Conservation (phyloP, 345 rosid genomes). For the Eucalyptus paniculata region DNA sequence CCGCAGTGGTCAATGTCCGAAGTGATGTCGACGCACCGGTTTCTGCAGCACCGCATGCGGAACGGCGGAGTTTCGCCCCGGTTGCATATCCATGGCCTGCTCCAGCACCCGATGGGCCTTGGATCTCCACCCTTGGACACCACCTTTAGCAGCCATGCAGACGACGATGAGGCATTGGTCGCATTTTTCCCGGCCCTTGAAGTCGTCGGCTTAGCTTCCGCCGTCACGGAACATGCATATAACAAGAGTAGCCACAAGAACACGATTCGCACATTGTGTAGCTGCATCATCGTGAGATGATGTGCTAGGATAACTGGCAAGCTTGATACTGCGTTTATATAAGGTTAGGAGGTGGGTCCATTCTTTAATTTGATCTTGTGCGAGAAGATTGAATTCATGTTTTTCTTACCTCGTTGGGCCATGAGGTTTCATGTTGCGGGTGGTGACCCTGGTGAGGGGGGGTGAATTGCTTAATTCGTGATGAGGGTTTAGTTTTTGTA, state of each 20-base stretch:
- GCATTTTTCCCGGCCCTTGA: background rate
- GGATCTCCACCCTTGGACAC: background rate
- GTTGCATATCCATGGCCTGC: conserved; percentile 27
- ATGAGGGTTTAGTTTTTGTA: background rate
- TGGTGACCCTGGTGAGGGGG: background rate
- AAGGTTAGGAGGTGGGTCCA: background rate
- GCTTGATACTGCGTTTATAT: background rate
- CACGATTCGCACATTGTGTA: background rate
- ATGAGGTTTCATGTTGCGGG: conserved; percentile 5
- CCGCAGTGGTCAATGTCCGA: conserved; percentile 36
- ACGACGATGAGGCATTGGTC: background rate
- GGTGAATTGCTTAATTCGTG: background rate
- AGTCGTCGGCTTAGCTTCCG: background rate
- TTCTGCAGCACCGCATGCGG: conserved; percentile 30
- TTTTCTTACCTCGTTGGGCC: conserved; percentile 8
- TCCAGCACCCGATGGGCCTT: conserved; percentile 15
- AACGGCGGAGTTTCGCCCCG: background rate
- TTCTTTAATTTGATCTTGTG: background rate
- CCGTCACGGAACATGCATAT: background rate
- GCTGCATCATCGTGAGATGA: background rate
- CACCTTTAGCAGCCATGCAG: conserved; percentile 34
- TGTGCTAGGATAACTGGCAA: background rate
- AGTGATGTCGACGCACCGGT: conserved; percentile 34
- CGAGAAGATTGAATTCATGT: conserved; percentile 10
- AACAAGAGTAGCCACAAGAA: background rate